Evolutionary conservation across 2,329 filamentous ascomycete species (phyloP).

Genomic region (Curvularia hawaiiensis): DNA sequence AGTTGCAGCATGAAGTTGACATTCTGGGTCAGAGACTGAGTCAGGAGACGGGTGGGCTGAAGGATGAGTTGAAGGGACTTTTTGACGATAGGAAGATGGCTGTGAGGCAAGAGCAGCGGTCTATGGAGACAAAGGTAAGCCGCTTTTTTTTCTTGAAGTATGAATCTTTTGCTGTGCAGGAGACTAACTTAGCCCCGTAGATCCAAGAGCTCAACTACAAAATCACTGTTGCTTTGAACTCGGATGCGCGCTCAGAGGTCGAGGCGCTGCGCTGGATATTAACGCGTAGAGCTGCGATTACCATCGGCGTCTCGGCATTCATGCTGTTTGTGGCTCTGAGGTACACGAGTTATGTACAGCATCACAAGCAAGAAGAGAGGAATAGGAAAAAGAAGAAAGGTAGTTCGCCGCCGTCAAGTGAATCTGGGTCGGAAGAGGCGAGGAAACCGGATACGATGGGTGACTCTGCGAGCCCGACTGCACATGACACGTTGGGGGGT

Average conservation of each 20-base stretch:
- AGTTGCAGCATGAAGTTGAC: conserved; percentile 94
- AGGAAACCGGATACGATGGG: conserved; percentile 4
- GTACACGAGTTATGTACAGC: conserved; percentile 48
- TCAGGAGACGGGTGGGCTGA: conserved; percentile 80
- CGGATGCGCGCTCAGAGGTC: conserved; percentile 88
- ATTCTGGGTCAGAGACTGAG: conserved; percentile 83
- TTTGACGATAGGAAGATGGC: conserved; percentile 96
- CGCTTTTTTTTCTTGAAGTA: background rate
- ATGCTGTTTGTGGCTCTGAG: conserved; percentile 52
- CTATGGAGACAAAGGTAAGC: conserved; percentile 75
- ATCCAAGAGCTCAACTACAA: conserved; percentile 97
- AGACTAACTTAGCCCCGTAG: conserved; percentile 44
- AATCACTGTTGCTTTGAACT: conserved; percentile 88
- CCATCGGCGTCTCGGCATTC: conserved; percentile 56
- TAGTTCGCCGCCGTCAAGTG: conserved; percentile 15
- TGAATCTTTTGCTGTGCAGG: background rate
- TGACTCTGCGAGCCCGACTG: conserved; percentile 10
- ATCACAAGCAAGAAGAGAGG: conserved; percentile 47
- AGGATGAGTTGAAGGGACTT: conserved; percentile 91
- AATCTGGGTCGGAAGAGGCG: conserved; percentile 22
- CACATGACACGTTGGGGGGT: conserved; percentile 32
- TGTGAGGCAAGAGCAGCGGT: conserved; percentile 84
- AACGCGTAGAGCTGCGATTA: conserved; percentile 67
- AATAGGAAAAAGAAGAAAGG: conserved; percentile 43
- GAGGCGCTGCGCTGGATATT: conserved; percentile 89